Conservation (phyloP, 306 rosid genomes). For the Boehmeria nivea region DNA sequence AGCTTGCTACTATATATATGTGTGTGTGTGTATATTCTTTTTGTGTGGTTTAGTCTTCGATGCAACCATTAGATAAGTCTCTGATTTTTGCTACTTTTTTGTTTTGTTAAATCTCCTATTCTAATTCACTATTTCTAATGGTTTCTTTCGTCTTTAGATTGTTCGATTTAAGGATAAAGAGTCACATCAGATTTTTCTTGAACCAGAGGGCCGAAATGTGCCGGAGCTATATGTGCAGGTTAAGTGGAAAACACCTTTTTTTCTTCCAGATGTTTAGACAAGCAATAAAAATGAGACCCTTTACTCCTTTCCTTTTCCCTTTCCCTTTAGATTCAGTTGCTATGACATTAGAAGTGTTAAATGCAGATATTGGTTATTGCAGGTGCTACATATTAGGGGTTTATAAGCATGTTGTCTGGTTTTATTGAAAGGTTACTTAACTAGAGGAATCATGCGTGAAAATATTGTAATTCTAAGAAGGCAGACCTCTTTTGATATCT, state of each 20-base stretch:
- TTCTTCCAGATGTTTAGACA: not conserved
- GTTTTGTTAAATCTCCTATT: not conserved
- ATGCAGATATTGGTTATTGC: not conserved
- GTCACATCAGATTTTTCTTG: constrained; percentile 96
- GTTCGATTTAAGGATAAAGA: constrained; percentile 90
- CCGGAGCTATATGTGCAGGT: constrained; percentile 98
- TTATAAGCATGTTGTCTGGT: too few relatives aligned
- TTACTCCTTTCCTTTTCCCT: too few relatives aligned
- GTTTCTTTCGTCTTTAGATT: constrained; percentile 42
- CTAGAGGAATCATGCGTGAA: too few relatives aligned
- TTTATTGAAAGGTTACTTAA: too few relatives aligned
- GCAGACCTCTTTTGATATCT: too few relatives aligned
- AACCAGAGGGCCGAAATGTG: constrained; percentile 92
- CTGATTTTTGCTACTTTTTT: not conserved
- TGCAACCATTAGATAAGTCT: too few relatives aligned
- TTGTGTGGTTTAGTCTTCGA: too few relatives aligned
- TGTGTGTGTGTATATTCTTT: too few relatives aligned
- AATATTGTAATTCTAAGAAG: too few relatives aligned
- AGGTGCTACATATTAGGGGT: too few relatives aligned
- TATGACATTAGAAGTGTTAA: not conserved
- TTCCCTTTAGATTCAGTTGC: too few relatives aligned
- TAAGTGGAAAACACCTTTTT: constrained; percentile 12
- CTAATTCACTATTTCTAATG: not conserved
- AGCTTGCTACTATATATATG: not conserved
- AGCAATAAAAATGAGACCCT: not conserved